Percentiles rank a stretch among this genome's conserved stretches.
phyloP scores from a whole-genome alignment of 495 filamentous ascomycete genomes.

The Hamigera avellanea region DNA sequence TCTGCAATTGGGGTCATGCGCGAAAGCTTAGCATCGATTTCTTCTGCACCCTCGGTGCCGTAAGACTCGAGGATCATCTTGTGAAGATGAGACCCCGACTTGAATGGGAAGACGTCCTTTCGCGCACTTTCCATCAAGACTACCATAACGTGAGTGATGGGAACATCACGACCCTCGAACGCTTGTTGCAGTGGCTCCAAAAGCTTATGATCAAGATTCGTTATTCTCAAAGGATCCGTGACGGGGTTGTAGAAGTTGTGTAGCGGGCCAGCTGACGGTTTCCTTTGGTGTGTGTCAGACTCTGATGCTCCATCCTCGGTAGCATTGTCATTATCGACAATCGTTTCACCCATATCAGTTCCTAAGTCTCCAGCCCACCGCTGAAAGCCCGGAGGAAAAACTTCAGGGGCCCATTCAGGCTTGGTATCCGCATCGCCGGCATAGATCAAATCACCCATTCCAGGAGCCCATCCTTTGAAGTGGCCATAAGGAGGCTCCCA shows the following conservation, averaged over 20 bases:
- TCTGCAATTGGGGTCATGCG: constrained; percentile 22
- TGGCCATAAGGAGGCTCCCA: constrained; percentile 12
- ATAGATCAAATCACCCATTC: background rate
- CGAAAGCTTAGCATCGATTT: constrained; percentile 13
- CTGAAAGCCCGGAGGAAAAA: constrained; percentile 11
- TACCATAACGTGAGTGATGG: constrained; percentile 24
- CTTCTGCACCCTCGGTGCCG: constrained; percentile 1
- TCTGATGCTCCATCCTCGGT: background rate
- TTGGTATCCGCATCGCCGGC: background rate
- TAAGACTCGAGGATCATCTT: constrained; percentile 19
- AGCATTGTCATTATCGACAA: background rate
- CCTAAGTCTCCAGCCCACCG: constrained; percentile 6
- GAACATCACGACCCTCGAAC: constrained; percentile 13
- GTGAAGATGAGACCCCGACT: constrained; percentile 19
- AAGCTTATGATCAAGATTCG: constrained; percentile 24
- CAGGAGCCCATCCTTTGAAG: constrained; percentile 15
- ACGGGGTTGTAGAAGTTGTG: constrained; percentile 18
- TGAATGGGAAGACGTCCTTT: constrained; percentile 31
- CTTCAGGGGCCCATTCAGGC: constrained; percentile 10
- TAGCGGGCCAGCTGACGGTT: background rate
- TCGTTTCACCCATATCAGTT: background rate
- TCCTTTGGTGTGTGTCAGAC: background rate
- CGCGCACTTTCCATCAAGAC: constrained; percentile 30
- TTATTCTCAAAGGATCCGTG: constrained; percentile 25
- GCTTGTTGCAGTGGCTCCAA: constrained; percentile 15